A percentile compares a stretch with the other conserved stretches of the same genome.
These are phyloP conservation scores for Juglanconis juglandina DNA, from an alignment of 2,329 filamentous ascomycete genomes.

Conservation along the genomic window DNA sequence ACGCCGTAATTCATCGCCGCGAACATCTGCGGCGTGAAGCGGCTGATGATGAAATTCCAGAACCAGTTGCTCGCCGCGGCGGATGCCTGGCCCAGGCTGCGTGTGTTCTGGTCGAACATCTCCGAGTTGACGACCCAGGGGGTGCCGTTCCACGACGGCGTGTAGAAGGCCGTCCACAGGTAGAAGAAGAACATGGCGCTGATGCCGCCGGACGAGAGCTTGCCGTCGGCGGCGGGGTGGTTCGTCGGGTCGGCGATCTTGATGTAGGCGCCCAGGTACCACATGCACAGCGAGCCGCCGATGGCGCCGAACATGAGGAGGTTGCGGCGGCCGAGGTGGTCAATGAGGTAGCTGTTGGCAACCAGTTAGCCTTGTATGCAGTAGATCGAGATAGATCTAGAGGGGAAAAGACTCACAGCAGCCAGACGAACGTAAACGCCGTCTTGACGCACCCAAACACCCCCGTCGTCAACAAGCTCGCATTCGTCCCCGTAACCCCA, in stretches of 20 bases:
- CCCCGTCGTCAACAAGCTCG: constrained; percentile 59
- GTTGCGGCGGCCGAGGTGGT: constrained; percentile 51
- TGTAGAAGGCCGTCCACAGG: constrained; percentile 71
- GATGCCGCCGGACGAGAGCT: constrained; percentile 42
- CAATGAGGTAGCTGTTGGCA: constrained; percentile 52
- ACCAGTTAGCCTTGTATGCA: not conserved
- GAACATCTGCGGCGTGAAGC: constrained; percentile 67
- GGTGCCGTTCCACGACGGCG: constrained; percentile 68
- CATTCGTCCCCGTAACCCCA: constrained; percentile 43
- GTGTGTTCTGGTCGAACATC: constrained; percentile 70
- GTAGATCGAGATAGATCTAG: constrained; percentile 42
- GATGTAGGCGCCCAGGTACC: constrained; percentile 62
- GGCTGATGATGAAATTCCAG: constrained; percentile 66
- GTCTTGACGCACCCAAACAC: constrained; percentile 78
- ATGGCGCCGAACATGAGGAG: constrained; percentile 62
- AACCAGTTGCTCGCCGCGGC: constrained; percentile 72
- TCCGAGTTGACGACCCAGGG: constrained; percentile 75
- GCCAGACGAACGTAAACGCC: constrained; percentile 63
- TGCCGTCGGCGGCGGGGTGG: constrained; percentile 27
- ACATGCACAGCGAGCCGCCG: constrained; percentile 61
- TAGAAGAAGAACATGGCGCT: constrained; percentile 71
- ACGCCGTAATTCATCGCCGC: constrained; percentile 57
- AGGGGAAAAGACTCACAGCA: constrained; percentile 61
- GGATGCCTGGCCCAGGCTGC: constrained; percentile 67
- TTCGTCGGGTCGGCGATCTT: constrained; percentile 41